Conservation (phyloP, 306 rosid genomes). For the Dalbergia oliveri region DNA sequence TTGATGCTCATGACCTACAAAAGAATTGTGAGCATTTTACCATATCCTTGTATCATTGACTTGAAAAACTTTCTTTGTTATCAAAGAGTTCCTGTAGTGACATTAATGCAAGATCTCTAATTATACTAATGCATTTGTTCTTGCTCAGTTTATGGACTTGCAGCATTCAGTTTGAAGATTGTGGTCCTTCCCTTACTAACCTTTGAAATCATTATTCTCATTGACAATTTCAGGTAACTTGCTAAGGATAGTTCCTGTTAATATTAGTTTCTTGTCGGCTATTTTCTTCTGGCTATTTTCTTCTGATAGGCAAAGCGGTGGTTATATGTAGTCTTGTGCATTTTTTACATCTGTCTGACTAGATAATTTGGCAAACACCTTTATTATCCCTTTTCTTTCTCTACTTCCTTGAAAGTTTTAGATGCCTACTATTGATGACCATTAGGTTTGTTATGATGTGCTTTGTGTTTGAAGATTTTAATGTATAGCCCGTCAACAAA, state of each 20-base stretch:
- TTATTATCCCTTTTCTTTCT: conserved; percentile 20
- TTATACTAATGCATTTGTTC: conserved; percentile 43
- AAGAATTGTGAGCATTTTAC: conserved; percentile 33
- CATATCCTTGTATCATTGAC: conserved; percentile 18
- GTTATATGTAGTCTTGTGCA: not conserved
- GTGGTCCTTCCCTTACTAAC: conserved; percentile 94
- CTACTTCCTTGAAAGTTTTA: conserved; percentile 17
- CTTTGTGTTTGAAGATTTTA: conserved; percentile 23
- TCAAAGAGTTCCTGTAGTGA: conserved; percentile 8
- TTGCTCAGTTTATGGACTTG: conserved; percentile 69
- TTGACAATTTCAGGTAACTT: conserved; percentile 93
- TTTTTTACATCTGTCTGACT: not conserved
- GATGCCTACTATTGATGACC: conserved; percentile 28
- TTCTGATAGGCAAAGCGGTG: conserved; percentile 19
- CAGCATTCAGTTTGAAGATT: conserved; percentile 82
- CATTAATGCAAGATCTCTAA: conserved; percentile 41
- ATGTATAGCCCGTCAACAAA: conserved; percentile 33
- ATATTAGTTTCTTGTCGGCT: conserved; percentile 29
- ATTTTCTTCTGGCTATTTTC: conserved; percentile 3
- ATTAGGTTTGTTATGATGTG: conserved; percentile 26
- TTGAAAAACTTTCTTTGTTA: conserved; percentile 10
- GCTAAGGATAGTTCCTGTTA: conserved; percentile 34
- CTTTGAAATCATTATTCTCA: conserved; percentile 81
- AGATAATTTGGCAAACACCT: conserved; percentile 7
- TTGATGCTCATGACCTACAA: not conserved